Evolutionary conservation across 768 basidiomycete genomes (phyloP), one percentile per base, ranked within the genome.

Genomic region (Suillus placidus): DNA sequence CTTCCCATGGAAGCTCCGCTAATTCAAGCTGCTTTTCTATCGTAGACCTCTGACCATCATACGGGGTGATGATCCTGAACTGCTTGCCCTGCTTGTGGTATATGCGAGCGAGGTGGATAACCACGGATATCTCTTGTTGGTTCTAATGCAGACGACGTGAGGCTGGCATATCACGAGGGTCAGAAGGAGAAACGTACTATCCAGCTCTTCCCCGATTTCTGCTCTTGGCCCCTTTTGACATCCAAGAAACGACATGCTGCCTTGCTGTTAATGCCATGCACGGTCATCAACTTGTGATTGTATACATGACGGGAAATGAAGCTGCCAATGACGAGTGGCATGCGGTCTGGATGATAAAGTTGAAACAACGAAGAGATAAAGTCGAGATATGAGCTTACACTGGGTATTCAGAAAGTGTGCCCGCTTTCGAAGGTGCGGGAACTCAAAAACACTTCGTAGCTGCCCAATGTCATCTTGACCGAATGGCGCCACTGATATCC

Each of bases 401-500:
- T 94, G 92, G 0, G 82, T 92, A 70, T 91, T 77, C 10, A 94
- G 78, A 70, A 93, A 87, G 5, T 82, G 45, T 0, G 82, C 81
- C 43, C 76, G 70, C 14, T 74, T 72, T 2, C 76, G 76, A 18
- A 94, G 79, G 75, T 93, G 90, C 0, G 76, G 18, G 16, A 91
- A 72, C 71, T 93, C 92, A 82, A 94, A 94, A 34, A 94, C 84
- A 66, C 90, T 92, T 64, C 87, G 81, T 20, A 94, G 80, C n/a
- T 83, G 81, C 60, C 80, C 72, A 43, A 89, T 75, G 26, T 89
- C 84, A 65, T 93, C 92, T 68, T 90, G 85, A 10, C 92, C 92
- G 84, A 82, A 86, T 3, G 93, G 93, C 61, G 92, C 88, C 68
- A 94, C 92, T 94, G 63, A 42, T 18, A 20, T 34, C 40, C 14